Percentiles rank a stretch among this genome's conserved stretches.
Conservation (phyloP, 768 basidiomycete genomes). For the Russula brevipes region DNA sequence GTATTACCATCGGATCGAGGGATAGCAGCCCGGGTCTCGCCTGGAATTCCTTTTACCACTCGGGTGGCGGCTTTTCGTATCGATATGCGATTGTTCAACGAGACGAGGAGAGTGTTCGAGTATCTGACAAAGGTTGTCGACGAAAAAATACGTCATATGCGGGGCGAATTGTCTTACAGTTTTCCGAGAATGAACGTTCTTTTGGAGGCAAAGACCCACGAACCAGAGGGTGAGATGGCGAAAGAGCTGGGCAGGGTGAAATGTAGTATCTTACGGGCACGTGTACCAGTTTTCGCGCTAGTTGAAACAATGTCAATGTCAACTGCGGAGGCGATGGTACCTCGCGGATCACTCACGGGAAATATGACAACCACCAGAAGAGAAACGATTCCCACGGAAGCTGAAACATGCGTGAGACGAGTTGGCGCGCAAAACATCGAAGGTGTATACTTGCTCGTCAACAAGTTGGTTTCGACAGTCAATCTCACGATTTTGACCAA, state of each 20-base stretch:
- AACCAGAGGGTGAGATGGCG: neutral
- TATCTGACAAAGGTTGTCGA: constrained; percentile 8
- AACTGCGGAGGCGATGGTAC: neutral
- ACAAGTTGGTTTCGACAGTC: constrained; percentile 28
- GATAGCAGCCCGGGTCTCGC: no score
- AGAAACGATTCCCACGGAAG: neutral
- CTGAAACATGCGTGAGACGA: neutral
- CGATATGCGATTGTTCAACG: constrained; percentile 25
- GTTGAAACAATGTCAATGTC: neutral
- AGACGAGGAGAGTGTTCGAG: constrained; percentile 30
- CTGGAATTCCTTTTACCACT: no score
- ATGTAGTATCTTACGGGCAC: constrained; percentile 10
- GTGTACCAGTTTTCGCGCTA: constrained; percentile 8
- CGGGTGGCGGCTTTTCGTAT: constrained; percentile 4
- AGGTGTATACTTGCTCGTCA: constrained; percentile 16
- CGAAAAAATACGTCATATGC: neutral
- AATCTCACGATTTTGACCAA: constrained; percentile 26
- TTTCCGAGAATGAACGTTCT: constrained; percentile 6
- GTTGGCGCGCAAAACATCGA: neutral
- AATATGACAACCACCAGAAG: neutral
- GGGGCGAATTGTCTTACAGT: neutral
- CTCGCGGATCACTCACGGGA: neutral
- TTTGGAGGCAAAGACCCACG: neutral
- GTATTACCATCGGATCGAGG: no score
- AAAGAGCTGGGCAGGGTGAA: neutral